Base-by-base conservation (phyloP, 192 early-diverging fungal genomes). In the Cetraspora pellucida region DNA sequence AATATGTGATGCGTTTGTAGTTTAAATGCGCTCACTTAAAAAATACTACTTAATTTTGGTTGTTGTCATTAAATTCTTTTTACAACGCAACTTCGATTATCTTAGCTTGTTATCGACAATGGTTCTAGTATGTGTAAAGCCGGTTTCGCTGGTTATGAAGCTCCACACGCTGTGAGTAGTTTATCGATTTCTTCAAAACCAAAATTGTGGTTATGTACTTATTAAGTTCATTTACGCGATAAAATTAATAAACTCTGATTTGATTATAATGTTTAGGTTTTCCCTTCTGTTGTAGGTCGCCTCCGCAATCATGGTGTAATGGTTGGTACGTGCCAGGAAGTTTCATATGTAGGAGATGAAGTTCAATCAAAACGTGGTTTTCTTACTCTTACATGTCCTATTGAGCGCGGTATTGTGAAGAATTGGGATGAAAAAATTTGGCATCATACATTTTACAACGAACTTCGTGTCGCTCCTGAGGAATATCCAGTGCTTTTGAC, bases 401-500 rank as follows among this genome's bases (percentile, higher is more conserved):
- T 95, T 79, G 93, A 94, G 85, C 92, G 93, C 88, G 94, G 94
- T 89, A 94, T 95, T 73, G 91, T 95, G 61, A 95, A 93, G 80
- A 95, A 94, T 91, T 95, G 94, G 93, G 94, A 94, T 78, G 91
- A 95, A 83, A 93, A 93, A 87, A 93, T 95, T 85, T 95, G 96
- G 96, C 95, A 96, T 88, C 95, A 98, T 87, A 96, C 94, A 77
- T 91, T 96, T 89, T 97, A 96, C 90, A 97, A 98, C 84, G 95
- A 98, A 86, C 89, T 99, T 79, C 96, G 95, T 86, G 95, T 96
- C 74, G 96, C 95, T 55, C 96, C 97, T 75, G 97, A 99, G 85
- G 95, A 97, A 86, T 96, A 98, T 89, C 95, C 96, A 47, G 94
- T 97, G n/a, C 87, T 98, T 77, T 89, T 98, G 69, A 98, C 96